phyloP scores from a whole-genome alignment of 2,329 filamentous ascomycete species.

The Penicillium sp. region DNA sequence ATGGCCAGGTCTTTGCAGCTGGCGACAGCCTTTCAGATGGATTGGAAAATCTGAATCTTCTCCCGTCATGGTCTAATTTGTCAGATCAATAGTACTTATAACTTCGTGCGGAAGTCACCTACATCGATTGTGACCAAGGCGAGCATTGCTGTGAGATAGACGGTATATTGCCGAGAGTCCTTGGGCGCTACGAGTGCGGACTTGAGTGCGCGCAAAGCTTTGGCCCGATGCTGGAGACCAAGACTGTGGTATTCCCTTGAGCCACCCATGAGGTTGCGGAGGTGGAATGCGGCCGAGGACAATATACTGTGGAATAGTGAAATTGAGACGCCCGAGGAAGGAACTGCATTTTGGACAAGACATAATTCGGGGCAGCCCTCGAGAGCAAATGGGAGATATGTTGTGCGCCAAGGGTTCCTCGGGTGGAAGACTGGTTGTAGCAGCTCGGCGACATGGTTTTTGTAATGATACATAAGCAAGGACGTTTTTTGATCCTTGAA shows the following conservation, averaged over 20 bases:
- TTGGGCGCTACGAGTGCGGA: neutral
- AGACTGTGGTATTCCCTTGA: constrained; percentile 1
- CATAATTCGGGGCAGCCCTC: constrained; percentile 7
- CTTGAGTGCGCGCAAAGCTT: constrained; percentile 6
- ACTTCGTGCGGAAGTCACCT: neutral
- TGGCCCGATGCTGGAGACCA: constrained; percentile 5
- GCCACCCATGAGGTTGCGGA: constrained; percentile 5
- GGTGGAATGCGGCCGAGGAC: constrained; percentile 11
- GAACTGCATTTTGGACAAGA: neutral
- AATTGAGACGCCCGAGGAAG: constrained; percentile 4
- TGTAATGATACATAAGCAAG: constrained; percentile 8
- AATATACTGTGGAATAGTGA: constrained; percentile 10
- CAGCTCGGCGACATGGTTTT: constrained; percentile 9
- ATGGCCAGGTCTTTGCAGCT: constrained; percentile 2
- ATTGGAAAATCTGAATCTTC: constrained; percentile 19
- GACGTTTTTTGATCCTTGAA: constrained; percentile 3
- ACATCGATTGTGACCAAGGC: constrained; percentile 18
- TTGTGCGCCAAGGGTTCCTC: constrained; percentile 9
- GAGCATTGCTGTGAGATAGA: constrained; percentile 15
- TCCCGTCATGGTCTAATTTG: constrained; percentile 10
- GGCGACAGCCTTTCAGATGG: constrained; percentile 14
- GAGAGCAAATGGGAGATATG: constrained; percentile 12
- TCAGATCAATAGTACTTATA: neutral
- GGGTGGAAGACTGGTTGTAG: constrained; percentile 10
- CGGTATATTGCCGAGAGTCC: constrained; percentile 4